Conservation (phyloP, 495 filamentous ascomycete species). For the Xylaria curta region DNA sequence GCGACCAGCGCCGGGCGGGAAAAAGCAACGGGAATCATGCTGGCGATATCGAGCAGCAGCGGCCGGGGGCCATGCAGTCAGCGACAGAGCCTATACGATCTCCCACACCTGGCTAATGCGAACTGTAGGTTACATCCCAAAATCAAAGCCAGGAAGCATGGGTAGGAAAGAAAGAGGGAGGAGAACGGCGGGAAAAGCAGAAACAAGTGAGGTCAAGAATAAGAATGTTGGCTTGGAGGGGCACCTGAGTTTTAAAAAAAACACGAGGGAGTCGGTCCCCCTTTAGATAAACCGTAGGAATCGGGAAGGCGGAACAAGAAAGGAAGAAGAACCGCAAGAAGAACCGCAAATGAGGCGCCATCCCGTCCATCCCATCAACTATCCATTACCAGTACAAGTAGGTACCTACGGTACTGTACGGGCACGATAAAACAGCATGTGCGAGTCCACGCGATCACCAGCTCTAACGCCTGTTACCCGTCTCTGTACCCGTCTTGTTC, state of each 20-base stretch:
- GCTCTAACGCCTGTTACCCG: not conserved
- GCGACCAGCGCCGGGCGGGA: conserved; percentile 41
- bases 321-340: conserved; percentile 13
- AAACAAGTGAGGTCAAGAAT: not conserved
- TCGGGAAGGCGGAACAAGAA: not conserved
- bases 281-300: not conserved
- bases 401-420: too few relatives aligned
- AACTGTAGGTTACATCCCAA: conserved; percentile 17
- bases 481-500: not conserved
- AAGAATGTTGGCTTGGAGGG: conserved; percentile 11
- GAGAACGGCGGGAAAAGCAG: not conserved
- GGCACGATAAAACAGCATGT: too few relatives aligned
- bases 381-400: not conserved
- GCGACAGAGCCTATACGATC: conserved; percentile 22
- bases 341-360: conserved; percentile 17
- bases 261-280: not conserved
- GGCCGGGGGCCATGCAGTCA: conserved; percentile 28
- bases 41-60: conserved; percentile 17
- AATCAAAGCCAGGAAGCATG: not conserved
- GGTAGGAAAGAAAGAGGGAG: not conserved
- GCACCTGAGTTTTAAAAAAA: not conserved
- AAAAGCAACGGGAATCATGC: conserved; percentile 39
- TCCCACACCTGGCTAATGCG: conserved; percentile 23
- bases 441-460: conserved; percentile 7
- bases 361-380: conserved; percentile 17